Percentiles rank a stretch among this genome's conserved stretches.
Evolutionary conservation across 257 asterid species (phyloP).

Genomic region (Solanum dulcamara): DNA sequence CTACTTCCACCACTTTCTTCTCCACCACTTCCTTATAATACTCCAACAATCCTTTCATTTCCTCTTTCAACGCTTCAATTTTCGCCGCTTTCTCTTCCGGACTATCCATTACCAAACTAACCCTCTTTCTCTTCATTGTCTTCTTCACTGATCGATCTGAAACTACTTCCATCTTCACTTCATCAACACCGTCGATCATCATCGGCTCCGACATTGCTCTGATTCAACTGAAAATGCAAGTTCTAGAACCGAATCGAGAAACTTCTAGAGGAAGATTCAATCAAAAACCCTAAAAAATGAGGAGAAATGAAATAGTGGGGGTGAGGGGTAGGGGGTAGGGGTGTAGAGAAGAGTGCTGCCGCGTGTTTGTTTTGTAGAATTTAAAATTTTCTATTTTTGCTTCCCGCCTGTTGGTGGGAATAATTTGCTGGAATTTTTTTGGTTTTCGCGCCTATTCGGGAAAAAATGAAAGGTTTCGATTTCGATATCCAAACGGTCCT

Average conservation of each 20-base stretch:
- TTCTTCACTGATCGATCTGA: slow-evolving; percentile 2
- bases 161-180: neutral
- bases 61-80: slow-evolving; percentile 29
- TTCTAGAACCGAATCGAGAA: neutral
- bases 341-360: neutral
- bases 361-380: neutral
- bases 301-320: neutral
- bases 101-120: neutral
- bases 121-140: slow-evolving; percentile 27
- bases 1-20: slow-evolving; percentile 23
- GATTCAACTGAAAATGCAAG: neutral
- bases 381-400: neutral
- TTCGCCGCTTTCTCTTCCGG: slow-evolving; percentile 38
- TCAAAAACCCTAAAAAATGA: neutral
- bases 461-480: neutral
- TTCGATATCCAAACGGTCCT: neutral
- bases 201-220: slow-evolving; percentile 20
- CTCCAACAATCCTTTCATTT: slow-evolving; percentile 37
- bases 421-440: neutral
- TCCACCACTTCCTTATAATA: slow-evolving; percentile 26
- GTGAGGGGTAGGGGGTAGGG: neutral
- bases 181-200: slow-evolving; percentile 5
- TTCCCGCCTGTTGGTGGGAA: neutral
- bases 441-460: neutral
- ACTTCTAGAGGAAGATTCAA: neutral